These are phyloP conservation scores for Rhodotorula toruloides DNA, from an alignment of 768 basidiomycete genomes.

Conservation along the genomic window DNA sequence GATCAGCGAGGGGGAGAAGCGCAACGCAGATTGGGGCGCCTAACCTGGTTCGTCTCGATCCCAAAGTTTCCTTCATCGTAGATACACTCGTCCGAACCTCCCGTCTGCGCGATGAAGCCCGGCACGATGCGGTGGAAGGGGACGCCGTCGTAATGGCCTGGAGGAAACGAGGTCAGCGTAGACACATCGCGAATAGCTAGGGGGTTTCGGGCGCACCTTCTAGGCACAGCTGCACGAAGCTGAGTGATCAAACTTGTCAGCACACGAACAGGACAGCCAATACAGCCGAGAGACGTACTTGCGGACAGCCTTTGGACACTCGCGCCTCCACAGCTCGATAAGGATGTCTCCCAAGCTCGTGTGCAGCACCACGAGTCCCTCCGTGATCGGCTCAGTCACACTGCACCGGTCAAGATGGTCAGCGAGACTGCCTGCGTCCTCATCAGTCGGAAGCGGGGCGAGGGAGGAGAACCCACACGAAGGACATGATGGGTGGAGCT, in stretches of 20 bases:
- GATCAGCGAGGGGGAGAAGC: not conserved
- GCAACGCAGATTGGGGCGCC: not conserved
- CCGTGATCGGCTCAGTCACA: constrained; percentile 32
- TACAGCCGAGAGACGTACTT: constrained; percentile 32
- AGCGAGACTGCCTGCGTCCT: too few species aligned
- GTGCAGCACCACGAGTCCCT: constrained; percentile 24
- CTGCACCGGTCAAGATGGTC: not conserved
- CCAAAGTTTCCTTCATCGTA: constrained; percentile 63
- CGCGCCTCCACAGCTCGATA: constrained; percentile 52
- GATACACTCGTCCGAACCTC: constrained; percentile 87
- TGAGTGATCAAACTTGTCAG: not conserved
- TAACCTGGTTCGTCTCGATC: constrained; percentile 28
- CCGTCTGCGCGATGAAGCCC: constrained; percentile 88
- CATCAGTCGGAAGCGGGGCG: not conserved
- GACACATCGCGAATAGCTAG: not conserved
- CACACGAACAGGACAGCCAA: too few species aligned
- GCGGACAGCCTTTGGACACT: constrained; percentile 89
- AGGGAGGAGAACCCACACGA: constrained; percentile 6
- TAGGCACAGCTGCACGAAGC: constrained; percentile 40
- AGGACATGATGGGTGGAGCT: constrained; percentile 7
- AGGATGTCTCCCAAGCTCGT: constrained; percentile 38
- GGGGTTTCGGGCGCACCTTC: constrained; percentile 28
- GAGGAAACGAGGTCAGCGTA: constrained; percentile 44
- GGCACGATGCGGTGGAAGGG: constrained; percentile 93
- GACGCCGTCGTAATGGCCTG: constrained; percentile 93